Percentiles rank a stretch among this genome's conserved stretches.
These are phyloP conservation scores for Conticribra guillardii DNA, from an alignment of 108 stramenopile species.

Conservation along the genomic window DNA sequence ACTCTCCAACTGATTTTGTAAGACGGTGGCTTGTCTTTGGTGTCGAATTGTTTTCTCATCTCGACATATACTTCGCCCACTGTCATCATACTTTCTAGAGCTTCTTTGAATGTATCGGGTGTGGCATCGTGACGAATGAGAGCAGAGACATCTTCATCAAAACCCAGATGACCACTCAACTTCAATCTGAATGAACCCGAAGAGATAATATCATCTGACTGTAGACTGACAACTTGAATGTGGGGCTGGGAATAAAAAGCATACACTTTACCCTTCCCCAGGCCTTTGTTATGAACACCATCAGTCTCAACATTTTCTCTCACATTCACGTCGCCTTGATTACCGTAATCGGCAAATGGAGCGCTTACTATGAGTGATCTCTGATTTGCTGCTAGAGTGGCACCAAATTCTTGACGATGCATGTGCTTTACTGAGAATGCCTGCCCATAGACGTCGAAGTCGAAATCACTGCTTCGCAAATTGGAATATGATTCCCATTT, in stretches of 20 bases:
- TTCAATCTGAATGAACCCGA: constrained; percentile 50
- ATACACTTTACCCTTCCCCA: constrained; percentile 70
- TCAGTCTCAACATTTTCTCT: constrained; percentile 44
- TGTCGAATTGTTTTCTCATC: constrained; percentile 11
- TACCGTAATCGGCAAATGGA: constrained; percentile 50
- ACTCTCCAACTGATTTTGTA: constrained; percentile 66
- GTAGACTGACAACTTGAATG: constrained; percentile 47
- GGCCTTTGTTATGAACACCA: constrained; percentile 42
- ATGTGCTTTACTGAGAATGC: constrained; percentile 27
- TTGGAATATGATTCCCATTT: constrained; percentile 43
- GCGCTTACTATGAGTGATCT: constrained; percentile 56
- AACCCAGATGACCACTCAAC: constrained; percentile 27
- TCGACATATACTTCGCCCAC: constrained; percentile 59
- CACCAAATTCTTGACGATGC: constrained; percentile 70
- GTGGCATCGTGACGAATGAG: constrained; percentile 34
- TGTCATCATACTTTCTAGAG: constrained; percentile 51
- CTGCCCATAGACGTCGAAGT: constrained; percentile 61
- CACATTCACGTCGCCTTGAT: constrained; percentile 17
- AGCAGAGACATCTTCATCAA: constrained; percentile 23
- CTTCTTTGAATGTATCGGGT: constrained; percentile 36
- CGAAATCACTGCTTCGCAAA: constrained; percentile 51
- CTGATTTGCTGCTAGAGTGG: constrained; percentile 51
- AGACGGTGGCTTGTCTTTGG: constrained; percentile 1
- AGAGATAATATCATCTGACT: constrained; percentile 52
- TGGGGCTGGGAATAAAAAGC: constrained; percentile 62